phyloP scores from a whole-genome alignment of 345 rosid species.

The Citrus hindsii region DNA sequence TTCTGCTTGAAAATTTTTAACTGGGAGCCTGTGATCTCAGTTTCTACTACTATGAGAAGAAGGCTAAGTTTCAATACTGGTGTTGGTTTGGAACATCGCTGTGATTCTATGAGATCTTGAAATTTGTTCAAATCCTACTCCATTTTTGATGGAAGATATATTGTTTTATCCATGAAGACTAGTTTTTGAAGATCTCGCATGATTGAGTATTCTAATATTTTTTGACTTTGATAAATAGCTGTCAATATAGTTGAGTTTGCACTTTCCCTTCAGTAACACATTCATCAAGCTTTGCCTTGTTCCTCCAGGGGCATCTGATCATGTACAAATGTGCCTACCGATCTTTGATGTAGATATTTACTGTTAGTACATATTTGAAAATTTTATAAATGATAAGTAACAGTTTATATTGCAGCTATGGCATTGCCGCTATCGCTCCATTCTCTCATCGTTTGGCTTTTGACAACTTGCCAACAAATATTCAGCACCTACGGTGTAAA shows the following conservation, averaged over 20 bases:
- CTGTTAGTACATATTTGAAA: background rate
- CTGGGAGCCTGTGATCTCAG: background rate
- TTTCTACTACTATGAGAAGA: background rate
- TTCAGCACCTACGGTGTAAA: constrained; percentile 90
- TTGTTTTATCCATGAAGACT: background rate
- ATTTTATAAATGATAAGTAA: background rate
- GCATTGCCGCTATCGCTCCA: constrained; percentile 91
- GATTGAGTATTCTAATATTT: background rate
- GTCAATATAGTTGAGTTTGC: background rate
- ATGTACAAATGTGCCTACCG: background rate
- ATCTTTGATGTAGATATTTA: background rate
- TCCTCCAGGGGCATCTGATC: background rate
- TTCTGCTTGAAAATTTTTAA: background rate
- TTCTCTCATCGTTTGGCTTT: constrained; percentile 92
- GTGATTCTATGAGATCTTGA: background rate
- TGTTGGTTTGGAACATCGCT: background rate
- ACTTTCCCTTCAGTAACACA: background rate
- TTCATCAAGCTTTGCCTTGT: background rate
- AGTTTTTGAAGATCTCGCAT: background rate
- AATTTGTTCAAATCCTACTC: background rate
- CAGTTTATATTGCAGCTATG: constrained; percentile 53
- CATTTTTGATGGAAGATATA: background rate
- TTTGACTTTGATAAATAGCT: background rate
- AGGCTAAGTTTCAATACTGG: background rate
- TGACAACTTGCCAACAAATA: constrained; percentile 63